A percentile compares a stretch with the other conserved stretches of the same genome.
Evolutionary conservation across 2,329 filamentous ascomycete species (phyloP).

Genomic region (Ophiostoma angusticollis): DNA sequence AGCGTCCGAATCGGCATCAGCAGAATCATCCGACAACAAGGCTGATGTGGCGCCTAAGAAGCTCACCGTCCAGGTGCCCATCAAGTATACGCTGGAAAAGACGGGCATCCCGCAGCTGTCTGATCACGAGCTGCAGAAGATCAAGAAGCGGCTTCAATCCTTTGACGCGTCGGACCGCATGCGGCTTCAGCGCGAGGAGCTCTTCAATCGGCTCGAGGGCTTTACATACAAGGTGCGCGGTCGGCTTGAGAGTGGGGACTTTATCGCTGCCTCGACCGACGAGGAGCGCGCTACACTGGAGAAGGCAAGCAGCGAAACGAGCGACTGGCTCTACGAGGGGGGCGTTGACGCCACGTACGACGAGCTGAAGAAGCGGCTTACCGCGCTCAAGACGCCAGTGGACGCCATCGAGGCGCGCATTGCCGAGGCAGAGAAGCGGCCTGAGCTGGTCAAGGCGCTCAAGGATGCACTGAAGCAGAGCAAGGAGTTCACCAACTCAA

Average conservation of each 20-base stretch:
- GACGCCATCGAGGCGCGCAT: conserved; percentile 64
- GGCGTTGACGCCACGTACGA: conserved; percentile 64
- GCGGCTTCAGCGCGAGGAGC: conserved; percentile 66
- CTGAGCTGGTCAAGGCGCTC: conserved; percentile 53
- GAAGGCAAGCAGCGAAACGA: conserved; percentile 52
- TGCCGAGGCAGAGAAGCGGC: conserved; percentile 58
- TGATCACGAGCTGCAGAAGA: conserved; percentile 34
- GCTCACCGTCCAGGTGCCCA: conserved; percentile 41
- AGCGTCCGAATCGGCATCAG: conserved; percentile 13
- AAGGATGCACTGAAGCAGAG: conserved; percentile 60
- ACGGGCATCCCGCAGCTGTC: conserved; percentile 36
- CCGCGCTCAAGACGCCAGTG: conserved; percentile 65
- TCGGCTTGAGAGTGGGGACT: conserved; percentile 63
- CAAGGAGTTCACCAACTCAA: conserved; percentile 53
- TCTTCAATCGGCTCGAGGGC: conserved; percentile 81
- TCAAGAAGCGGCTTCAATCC: conserved; percentile 61
- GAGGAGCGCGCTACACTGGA: conserved; percentile 55
- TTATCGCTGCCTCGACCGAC: conserved; percentile 57
- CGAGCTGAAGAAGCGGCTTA: conserved; percentile 62
- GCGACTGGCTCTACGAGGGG: conserved; percentile 86
- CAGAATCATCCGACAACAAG: conserved; percentile 5
- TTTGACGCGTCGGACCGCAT: conserved; percentile 79
- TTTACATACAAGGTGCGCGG: conserved; percentile 86
- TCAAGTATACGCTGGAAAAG: conserved; percentile 37
- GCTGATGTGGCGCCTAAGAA: conserved; percentile 38